These are phyloP conservation scores for Irpex lacteus DNA, from an alignment of 1,284 basidiomycete genomes.

Conservation along the genomic window DNA sequence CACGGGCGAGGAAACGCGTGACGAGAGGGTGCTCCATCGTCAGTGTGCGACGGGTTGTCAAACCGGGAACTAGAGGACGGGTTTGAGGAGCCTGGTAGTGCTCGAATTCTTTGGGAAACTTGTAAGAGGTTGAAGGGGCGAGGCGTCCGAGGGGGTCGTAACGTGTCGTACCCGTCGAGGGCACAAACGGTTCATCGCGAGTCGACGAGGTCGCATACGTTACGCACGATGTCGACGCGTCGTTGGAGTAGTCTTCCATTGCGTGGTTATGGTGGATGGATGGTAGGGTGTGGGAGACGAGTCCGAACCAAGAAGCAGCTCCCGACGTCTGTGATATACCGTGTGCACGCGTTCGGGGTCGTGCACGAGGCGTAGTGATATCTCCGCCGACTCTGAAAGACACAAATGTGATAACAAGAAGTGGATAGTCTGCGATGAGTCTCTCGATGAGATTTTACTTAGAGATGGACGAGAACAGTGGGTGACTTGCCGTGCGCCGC, in stretches of 20 bases:
- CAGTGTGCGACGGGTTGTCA: conserved; percentile 18
- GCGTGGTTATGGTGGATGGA: not conserved
- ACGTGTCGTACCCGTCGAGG: not conserved
- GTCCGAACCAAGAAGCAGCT: not conserved
- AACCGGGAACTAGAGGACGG: conserved; percentile 18
- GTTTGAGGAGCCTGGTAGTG: not conserved
- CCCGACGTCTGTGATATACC: not conserved
- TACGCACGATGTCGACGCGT: conserved; percentile 9
- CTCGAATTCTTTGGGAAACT: not conserved
- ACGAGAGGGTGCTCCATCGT: conserved; percentile 26
- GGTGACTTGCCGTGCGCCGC: not conserved
- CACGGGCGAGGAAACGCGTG: conserved; percentile 17
- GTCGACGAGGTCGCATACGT: conserved; percentile 16
- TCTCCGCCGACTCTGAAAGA: not conserved
- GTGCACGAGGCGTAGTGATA: not conserved
- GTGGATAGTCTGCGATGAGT: not conserved
- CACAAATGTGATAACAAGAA: not conserved
- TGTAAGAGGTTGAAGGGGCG: not conserved
- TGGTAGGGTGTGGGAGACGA: conserved; percentile 12
- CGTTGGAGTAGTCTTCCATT: conserved; percentile 12
- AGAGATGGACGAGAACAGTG: not conserved
- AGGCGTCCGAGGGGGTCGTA: conserved; percentile 3
- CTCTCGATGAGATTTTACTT: conserved; percentile 3
- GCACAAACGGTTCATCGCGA: conserved; percentile 17
- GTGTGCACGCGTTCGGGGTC: not conserved